These are phyloP conservation scores for Mycena maculata DNA, from an alignment of 768 basidiomycete genomes.

Conservation along the genomic window DNA sequence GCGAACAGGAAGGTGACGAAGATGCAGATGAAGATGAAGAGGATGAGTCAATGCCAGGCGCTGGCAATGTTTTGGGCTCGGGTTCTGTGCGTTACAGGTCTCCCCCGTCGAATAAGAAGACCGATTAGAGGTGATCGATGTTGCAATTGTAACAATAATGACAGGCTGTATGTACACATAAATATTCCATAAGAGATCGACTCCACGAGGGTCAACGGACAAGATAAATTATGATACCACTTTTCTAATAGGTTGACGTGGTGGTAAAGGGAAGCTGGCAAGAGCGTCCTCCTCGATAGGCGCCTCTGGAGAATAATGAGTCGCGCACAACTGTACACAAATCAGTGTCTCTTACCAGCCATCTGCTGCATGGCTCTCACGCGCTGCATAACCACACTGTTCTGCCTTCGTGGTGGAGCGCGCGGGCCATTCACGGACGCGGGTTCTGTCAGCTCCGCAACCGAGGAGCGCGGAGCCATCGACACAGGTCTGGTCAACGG, in stretches of 20 bases:
- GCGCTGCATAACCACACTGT: constrained; percentile 35
- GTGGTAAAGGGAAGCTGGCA: constrained; percentile 54
- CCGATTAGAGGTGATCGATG: constrained; percentile 17
- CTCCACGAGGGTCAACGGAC: neutral
- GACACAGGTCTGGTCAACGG: constrained; percentile 24
- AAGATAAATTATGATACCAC: constrained; percentile 23
- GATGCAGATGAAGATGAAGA: constrained; percentile 24
- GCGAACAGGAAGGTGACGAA: constrained; percentile 25
- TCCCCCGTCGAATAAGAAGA: constrained; percentile 25
- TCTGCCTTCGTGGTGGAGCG: constrained; percentile 18
- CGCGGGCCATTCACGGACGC: constrained; percentile 18
- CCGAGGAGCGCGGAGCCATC: constrained; percentile 15
- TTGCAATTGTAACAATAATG: constrained; percentile 22
- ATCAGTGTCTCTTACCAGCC: neutral
- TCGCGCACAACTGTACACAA: neutral
- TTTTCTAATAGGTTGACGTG: constrained; percentile 42
- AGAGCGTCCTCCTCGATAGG: constrained; percentile 41
- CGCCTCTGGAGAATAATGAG: constrained; percentile 16
- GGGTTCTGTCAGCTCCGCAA: neutral
- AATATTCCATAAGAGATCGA: constrained; percentile 31
- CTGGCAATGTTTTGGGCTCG: constrained; percentile 41
- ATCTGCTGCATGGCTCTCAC: constrained; percentile 28
- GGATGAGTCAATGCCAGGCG: constrained; percentile 40
- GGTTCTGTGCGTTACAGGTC: neutral
- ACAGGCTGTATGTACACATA: constrained; percentile 28